These are phyloP conservation scores for Lomentospora prolificans DNA, from an alignment of 2,329 filamentous ascomycete species.

Conservation along the genomic window DNA sequence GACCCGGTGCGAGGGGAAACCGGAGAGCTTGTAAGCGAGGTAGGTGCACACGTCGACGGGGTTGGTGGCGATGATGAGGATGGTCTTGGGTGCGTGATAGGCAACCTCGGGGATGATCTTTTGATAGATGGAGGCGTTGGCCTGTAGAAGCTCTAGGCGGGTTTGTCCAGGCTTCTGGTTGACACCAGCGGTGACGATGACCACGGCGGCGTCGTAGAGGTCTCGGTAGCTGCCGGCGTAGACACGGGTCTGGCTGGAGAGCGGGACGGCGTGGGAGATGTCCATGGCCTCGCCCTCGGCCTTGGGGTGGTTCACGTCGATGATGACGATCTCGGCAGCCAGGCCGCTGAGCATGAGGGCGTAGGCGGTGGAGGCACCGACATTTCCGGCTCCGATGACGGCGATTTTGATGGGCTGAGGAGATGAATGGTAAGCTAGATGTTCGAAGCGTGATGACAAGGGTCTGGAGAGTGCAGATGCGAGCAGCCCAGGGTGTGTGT, in stretches of 20 bases:
- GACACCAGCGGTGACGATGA: slow-evolving; percentile 23
- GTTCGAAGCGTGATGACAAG: neutral
- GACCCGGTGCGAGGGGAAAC: slow-evolving; percentile 20
- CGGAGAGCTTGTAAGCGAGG: slow-evolving; percentile 18
- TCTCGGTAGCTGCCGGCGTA: slow-evolving; percentile 18
- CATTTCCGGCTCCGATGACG: slow-evolving; percentile 16
- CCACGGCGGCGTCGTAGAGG: slow-evolving; percentile 18
- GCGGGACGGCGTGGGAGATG: slow-evolving; percentile 20
- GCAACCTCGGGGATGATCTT: slow-evolving; percentile 19
- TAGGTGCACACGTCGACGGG: slow-evolving; percentile 22
- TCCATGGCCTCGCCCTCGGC: slow-evolving; percentile 21
- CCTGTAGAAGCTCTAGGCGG: slow-evolving; percentile 21
- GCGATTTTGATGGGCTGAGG: slow-evolving; percentile 18
- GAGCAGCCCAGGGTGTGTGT: neutral
- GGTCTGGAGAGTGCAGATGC: neutral
- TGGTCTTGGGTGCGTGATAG: slow-evolving; percentile 18
- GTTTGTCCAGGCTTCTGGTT: slow-evolving; percentile 24
- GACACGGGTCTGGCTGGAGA: slow-evolving; percentile 18
- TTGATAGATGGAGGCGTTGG: slow-evolving; percentile 20
- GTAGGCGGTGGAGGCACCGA: slow-evolving; percentile 22
- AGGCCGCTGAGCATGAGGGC: slow-evolving; percentile 19
- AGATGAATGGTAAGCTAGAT: neutral
- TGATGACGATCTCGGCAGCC: slow-evolving; percentile 20
- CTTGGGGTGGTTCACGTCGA: slow-evolving; percentile 20
- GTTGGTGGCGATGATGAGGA: slow-evolving; percentile 23